Evolutionary conservation across 495 filamentous ascomycete genomes (phyloP).

Genomic region (Neurospora sublineolata): DNA sequence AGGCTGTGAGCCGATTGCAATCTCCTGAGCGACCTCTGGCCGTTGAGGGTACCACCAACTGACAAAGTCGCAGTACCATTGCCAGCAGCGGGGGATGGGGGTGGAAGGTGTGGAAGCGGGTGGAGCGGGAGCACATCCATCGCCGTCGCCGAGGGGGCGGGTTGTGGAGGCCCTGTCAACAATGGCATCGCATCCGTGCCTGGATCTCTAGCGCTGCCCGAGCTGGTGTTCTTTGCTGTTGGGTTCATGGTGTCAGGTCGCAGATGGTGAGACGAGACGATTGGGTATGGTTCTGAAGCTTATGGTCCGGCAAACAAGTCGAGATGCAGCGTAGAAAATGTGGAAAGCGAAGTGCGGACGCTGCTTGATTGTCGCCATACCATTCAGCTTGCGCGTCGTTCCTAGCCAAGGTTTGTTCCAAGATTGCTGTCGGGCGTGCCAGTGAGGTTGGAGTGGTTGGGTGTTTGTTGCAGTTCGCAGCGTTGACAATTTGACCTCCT

Average conservation of each 20-base stretch:
- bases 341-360: not conserved
- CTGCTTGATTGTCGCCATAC: not conserved
- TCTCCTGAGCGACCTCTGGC: constrained; percentile 39
- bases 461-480: not conserved
- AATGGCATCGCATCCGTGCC: not conserved
- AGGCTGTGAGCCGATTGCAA: constrained; percentile 47
- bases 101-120: constrained; percentile 14
- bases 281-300: not conserved
- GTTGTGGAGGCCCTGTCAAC: constrained; percentile 7
- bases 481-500: not conserved
- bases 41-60: not conserved
- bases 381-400: not conserved
- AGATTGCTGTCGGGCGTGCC: not conserved
- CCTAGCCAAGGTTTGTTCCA: not conserved
- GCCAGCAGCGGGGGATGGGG: not conserved
- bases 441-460: not conserved
- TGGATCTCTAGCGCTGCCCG: not conserved
- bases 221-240: not conserved
- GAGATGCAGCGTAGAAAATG: not conserved
- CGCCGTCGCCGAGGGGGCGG: constrained; percentile 13
- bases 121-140: constrained; percentile 17
- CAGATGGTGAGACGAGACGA: not conserved
- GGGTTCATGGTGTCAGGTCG: not conserved
- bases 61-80: not conserved
- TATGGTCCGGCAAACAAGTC: not conserved